These are phyloP conservation scores for Vigna trinervia DNA, from an alignment of 306 rosid genomes.

Conservation along the genomic window DNA sequence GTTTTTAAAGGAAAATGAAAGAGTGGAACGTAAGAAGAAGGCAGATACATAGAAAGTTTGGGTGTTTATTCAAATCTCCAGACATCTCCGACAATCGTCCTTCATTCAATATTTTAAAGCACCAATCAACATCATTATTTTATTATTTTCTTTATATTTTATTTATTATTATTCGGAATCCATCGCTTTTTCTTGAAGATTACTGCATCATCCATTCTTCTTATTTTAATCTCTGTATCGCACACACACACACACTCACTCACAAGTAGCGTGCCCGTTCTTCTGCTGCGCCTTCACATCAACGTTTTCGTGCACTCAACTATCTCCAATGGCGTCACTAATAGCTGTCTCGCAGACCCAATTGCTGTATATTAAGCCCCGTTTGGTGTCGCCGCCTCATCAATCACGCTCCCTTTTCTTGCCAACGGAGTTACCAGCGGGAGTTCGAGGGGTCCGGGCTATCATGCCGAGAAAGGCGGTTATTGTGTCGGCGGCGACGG, in stretches of 20 bases:
- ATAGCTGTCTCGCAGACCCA: constrained; percentile 59
- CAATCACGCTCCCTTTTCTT: constrained; percentile 43
- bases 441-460: background rate
- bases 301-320: constrained; percentile 55
- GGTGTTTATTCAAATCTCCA: too few relatives aligned
- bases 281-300: background rate
- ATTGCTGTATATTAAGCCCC: constrained; percentile 45
- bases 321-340: constrained; percentile 70
- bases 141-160: background rate
- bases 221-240: too few relatives aligned
- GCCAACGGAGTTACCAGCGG: constrained; percentile 22
- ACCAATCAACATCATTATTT: background rate
- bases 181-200: background rate
- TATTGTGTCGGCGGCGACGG: constrained; percentile 68
- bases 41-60: too few relatives aligned
- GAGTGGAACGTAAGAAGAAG: too few relatives aligned
- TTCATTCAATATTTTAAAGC: too few relatives aligned
- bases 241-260: too few relatives aligned
- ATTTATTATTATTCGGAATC: background rate
- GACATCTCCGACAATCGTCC: too few relatives aligned
- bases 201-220: background rate
- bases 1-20: too few relatives aligned
- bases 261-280: background rate
- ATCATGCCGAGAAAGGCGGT: constrained; percentile 50
- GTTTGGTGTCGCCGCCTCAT: background rate